Base-by-base conservation (phyloP, 1,284 basidiomycete genomes). In the Exsudoporus floridanus region DNA sequence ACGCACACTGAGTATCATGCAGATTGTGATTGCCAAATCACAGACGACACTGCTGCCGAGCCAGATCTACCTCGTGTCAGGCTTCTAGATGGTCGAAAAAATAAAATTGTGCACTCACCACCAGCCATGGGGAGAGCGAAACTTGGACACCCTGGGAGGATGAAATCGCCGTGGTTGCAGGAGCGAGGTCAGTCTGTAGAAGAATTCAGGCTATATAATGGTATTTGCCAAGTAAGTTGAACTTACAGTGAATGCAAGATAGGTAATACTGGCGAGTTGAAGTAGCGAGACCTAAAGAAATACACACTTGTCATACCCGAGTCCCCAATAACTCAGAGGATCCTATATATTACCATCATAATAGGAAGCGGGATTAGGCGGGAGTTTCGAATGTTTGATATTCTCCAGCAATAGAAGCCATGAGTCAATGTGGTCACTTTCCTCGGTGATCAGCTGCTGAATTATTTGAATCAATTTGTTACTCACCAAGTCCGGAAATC, bases 361-460 rank as follows among this genome's bases (percentile, higher is more conserved):
- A 66, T 63, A 8, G 31, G 30, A 34, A 52, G 1, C 14, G 49
- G 28, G 2, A 66, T 10, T 18, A 51, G 6, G 13, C 12, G n/a
- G 3, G 25, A 53, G 38, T 28, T 40, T 7, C 33, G 41, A n/a
- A 64, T 27, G 30, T 43, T 39, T n/a, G 40, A 53, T 47, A 66
- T 63, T 35, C 54, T 41, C 64, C 62, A 66, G 50, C 60, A 64
- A 40, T 51, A 63, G 34, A 66, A 65, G 5, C 49, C 44, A 13
- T 66, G 62, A 5, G 54, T 58, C 18, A 61, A 18, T 9, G 49
- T 56, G 1, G 55, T 54, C 7, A 65, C 62, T 63, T 7, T 5
- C 13, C 9, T 49, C 2, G 16, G 19, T 54, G 23, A 21, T 54
- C 3, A 57, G 46, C n/a, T 14, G 21, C 6, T 6, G 7, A 28